Evolutionary conservation across 495 filamentous ascomycete species (phyloP).

Genomic region (Oidiodendron maius): DNA sequence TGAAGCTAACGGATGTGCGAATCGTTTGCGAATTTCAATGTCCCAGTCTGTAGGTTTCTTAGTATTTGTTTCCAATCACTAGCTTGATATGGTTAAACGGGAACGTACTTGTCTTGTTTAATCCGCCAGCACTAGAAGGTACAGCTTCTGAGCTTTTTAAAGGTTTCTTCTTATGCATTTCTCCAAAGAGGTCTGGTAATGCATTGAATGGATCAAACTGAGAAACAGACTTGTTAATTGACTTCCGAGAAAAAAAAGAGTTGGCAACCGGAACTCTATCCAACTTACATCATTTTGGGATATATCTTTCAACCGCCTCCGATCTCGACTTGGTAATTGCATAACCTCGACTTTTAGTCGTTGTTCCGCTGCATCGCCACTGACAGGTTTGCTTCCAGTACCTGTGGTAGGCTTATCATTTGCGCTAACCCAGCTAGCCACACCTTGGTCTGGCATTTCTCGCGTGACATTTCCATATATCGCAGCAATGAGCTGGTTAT

Average conservation of each 20-base stretch:
- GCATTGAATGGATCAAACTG: slow-evolving; percentile 64
- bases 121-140: slow-evolving; percentile 70
- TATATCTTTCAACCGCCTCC: slow-evolving; percentile 80
- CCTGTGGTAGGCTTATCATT: slow-evolving; percentile 87
- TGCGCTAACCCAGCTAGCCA: slow-evolving; percentile 91
- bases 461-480: slow-evolving; percentile 82
- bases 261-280: neutral
- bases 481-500: slow-evolving; percentile 84
- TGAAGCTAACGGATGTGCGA: slow-evolving; percentile 74
- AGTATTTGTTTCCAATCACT: neutral
- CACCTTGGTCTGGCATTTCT: slow-evolving; percentile 85
- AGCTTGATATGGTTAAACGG: neutral
- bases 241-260: neutral
- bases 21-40: slow-evolving; percentile 89
- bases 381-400: slow-evolving; percentile 67
- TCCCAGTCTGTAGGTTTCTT: slow-evolving; percentile 60
- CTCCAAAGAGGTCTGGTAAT: slow-evolving; percentile 55
- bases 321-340: slow-evolving; percentile 79
- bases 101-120: slow-evolving; percentile 81
- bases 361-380: slow-evolving; percentile 86
- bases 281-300: slow-evolving; percentile 43
- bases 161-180: slow-evolving; percentile 65
- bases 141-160: slow-evolving; percentile 53
- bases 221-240: neutral
- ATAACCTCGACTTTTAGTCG: slow-evolving; percentile 90